Conservation (phyloP, 345 rosid species). For the Litchi chinensis region DNA sequence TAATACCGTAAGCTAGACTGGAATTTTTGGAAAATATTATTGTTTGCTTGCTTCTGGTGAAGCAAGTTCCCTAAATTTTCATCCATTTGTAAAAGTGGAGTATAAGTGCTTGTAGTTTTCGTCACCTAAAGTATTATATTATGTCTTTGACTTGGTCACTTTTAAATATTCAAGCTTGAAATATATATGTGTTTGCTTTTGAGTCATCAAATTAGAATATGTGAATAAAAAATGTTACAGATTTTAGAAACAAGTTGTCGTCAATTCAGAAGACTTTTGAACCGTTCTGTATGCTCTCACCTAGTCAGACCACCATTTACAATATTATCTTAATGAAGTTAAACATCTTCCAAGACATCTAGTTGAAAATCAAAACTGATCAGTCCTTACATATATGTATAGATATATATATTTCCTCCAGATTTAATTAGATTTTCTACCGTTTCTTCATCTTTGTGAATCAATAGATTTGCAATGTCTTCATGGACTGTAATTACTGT, state of each 20-base stretch:
- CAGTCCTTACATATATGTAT: no score
- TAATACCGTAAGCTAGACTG: slow-evolving; percentile 13
- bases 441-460: no score
- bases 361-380: neutral
- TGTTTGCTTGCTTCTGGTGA: slow-evolving; percentile 35
- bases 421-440: neutral
- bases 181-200: neutral
- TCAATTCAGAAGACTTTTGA: neutral
- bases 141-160: slow-evolving; percentile 13
- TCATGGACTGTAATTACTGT: neutral
- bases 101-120: neutral
- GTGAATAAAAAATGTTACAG: neutral
- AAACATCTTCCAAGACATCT: neutral
- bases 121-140: neutral
- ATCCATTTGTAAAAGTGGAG: slow-evolving; percentile 23
- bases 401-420: neutral
- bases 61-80: slow-evolving; percentile 35
- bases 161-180: slow-evolving; percentile 12
- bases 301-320: neutral
- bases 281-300: neutral
- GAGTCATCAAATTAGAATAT: neutral
- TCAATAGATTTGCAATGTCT: no score
- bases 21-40: neutral
- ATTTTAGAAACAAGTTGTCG: neutral
- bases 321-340: no score